Evolutionary conservation across 2,329 filamentous ascomycete genomes (phyloP).

Genomic region (Phaeophleospora eucalypticola): DNA sequence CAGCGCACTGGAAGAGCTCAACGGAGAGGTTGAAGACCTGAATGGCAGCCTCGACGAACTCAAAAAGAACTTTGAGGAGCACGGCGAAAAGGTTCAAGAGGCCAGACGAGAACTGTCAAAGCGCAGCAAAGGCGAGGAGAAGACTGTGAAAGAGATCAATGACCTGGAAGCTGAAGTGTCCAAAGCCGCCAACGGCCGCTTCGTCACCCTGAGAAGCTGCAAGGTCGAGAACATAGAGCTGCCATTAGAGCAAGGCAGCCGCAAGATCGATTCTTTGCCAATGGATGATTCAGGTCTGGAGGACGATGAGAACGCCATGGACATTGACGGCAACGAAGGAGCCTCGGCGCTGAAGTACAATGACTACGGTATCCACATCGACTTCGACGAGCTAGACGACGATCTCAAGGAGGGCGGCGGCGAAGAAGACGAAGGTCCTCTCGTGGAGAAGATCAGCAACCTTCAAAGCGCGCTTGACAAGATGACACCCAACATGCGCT

Average conservation of each 20-base stretch:
- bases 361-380: conserved; percentile 86
- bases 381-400: conserved; percentile 77
- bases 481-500: conserved; percentile 94
- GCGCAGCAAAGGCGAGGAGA: conserved; percentile 77
- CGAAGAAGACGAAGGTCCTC: conserved; percentile 65
- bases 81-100: conserved; percentile 70
- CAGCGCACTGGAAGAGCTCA: conserved; percentile 65
- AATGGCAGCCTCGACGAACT: conserved; percentile 67
- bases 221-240: conserved; percentile 90
- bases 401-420: conserved; percentile 75
- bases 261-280: conserved; percentile 71
- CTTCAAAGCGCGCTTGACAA: conserved; percentile 82
- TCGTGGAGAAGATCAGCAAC: conserved; percentile 72
- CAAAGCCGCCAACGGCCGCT: conserved; percentile 77
- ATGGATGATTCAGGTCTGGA: conserved; percentile 71
- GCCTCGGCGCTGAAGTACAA: conserved; percentile 58
- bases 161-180: conserved; percentile 81
- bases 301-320: conserved; percentile 82
- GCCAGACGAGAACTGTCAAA: conserved; percentile 77
- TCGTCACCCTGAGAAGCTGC: conserved; percentile 78
- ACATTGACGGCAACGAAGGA: conserved; percentile 68
- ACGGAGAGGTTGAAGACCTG: conserved; percentile 72
- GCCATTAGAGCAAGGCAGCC: conserved; percentile 69
- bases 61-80: conserved; percentile 63
- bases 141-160: conserved; percentile 67